Conservation (phyloP, 495 filamentous ascomycete species). For the Trichodelitschia bisporula region DNA sequence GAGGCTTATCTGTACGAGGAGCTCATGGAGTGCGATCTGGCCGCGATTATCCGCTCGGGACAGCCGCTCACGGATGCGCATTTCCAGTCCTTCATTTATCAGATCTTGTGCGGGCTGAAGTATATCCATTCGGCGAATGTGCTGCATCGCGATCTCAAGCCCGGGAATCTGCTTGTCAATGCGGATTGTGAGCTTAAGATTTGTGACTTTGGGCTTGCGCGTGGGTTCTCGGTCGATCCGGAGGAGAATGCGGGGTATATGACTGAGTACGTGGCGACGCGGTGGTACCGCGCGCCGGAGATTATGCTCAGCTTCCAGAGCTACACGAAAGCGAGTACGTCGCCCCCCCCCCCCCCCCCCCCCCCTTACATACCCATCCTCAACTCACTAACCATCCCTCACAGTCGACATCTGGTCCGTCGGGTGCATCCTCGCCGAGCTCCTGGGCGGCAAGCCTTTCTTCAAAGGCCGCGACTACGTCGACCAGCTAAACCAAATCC, state of each 20-base stretch:
- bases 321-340: constrained; percentile 79
- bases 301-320: constrained; percentile 99
- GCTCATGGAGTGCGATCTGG: constrained; percentile 97
- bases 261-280: constrained; percentile 98
- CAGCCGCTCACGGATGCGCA: constrained; percentile 97
- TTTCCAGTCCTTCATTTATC: constrained; percentile 99
- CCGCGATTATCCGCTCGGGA: constrained; percentile 91
- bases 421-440: constrained; percentile 89
- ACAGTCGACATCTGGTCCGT: constrained; percentile 97
- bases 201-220: constrained; percentile 88
- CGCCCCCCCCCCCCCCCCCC: background rate
- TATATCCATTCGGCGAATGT: constrained; percentile 99
- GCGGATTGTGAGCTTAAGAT: constrained; percentile 99
- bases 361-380: no score
- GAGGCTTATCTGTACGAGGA: constrained; percentile 98
- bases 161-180: constrained; percentile 87
- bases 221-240: constrained; percentile 63
- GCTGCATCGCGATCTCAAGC: constrained; percentile 91
- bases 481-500: constrained; percentile 96
- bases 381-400: constrained; percentile 6
- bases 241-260: constrained; percentile 99
- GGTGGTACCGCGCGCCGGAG: constrained; percentile 97
- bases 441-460: constrained; percentile 88
- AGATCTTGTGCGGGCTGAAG: constrained; percentile 92
- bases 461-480: constrained; percentile 99